Conservation (phyloP, 768 basidiomycete genomes). For the Phylloporus sp. region DNA sequence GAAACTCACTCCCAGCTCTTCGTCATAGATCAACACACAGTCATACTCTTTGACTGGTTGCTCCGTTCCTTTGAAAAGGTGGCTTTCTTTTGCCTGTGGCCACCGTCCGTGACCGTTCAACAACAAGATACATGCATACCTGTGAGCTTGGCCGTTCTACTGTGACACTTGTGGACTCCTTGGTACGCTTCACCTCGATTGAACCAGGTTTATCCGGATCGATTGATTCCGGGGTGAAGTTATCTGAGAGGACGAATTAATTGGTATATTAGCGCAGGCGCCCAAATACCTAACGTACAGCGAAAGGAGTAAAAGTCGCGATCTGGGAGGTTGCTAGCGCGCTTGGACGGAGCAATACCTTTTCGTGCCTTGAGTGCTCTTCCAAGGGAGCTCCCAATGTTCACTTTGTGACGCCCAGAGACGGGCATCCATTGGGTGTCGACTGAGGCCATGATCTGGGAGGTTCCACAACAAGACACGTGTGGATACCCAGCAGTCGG, state of each 20-base stretch:
- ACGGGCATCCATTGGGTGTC: conserved; percentile 53
- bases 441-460: conserved; percentile 42
- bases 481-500: conserved; percentile 7
- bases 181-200: conserved; percentile 55
- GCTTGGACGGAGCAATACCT: conserved; percentile 43
- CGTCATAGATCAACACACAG: conserved; percentile 79
- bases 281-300: conserved; percentile 45
- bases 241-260: conserved; percentile 44
- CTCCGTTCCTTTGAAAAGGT: conserved; percentile 57
- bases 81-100: conserved; percentile 47
- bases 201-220: conserved; percentile 63
- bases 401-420: conserved; percentile 55
- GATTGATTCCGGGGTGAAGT: conserved; percentile 71
- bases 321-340: conserved; percentile 45
- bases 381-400: conserved; percentile 58
- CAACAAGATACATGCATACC: conserved; percentile 35
- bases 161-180: conserved; percentile 48
- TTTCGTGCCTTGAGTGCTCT: conserved; percentile 68
- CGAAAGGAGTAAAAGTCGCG: conserved; percentile 75
- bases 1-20: conserved; percentile 58
- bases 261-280: not conserved
- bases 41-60: conserved; percentile 62
- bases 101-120: not conserved
- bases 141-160: conserved; percentile 66
- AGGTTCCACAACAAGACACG: conserved; percentile 21